Evolutionary conservation across 176 grass and related monocot genomes (phyloP).

Genomic region (Aegilops speltoides): DNA sequence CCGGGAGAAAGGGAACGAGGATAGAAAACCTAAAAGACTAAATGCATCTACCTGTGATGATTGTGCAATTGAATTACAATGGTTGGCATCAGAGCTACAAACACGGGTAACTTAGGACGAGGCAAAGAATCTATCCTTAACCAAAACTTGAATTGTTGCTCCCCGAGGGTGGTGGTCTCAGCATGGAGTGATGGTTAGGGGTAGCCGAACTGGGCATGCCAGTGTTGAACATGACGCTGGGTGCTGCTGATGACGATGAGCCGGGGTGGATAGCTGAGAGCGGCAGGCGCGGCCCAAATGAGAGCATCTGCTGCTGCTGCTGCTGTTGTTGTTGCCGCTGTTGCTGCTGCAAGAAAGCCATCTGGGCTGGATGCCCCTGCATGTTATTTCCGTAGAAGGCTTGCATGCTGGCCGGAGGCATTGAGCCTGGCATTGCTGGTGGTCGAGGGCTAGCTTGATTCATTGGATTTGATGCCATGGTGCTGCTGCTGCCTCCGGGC

Average conservation of each 20-base stretch:
- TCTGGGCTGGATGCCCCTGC: slow-evolving; percentile 68
- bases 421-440: slow-evolving; percentile 11
- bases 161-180: slow-evolving; percentile 71
- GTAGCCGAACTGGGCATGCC: slow-evolving; percentile 41
- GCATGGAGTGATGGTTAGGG: slow-evolving; percentile 60
- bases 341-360: slow-evolving; percentile 65
- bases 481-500: slow-evolving; percentile 26
- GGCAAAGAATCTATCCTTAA: slow-evolving; percentile 6
- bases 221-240: slow-evolving; percentile 64
- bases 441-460: slow-evolving; percentile 45
- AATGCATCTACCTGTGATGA: slow-evolving; percentile 31
- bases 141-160: slow-evolving; percentile 63
- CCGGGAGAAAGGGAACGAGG: background rate
- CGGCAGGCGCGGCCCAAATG: slow-evolving; percentile 70
- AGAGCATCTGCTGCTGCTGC: slow-evolving; percentile 71
- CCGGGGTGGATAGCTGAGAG: slow-evolving; percentile 75
- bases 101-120: slow-evolving; percentile 27
- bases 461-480: slow-evolving; percentile 39
- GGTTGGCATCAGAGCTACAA: slow-evolving; percentile 32
- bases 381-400: slow-evolving; percentile 45
- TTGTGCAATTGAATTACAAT: slow-evolving; percentile 52
- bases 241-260: slow-evolving; percentile 33
- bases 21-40: slow-evolving; percentile 27
- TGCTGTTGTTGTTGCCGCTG: slow-evolving; percentile 45
- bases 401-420: slow-evolving; percentile 40